These are phyloP conservation scores for Neurospora sublineolata DNA, from an alignment of 495 filamentous ascomycete species.

Conservation along the genomic window DNA sequence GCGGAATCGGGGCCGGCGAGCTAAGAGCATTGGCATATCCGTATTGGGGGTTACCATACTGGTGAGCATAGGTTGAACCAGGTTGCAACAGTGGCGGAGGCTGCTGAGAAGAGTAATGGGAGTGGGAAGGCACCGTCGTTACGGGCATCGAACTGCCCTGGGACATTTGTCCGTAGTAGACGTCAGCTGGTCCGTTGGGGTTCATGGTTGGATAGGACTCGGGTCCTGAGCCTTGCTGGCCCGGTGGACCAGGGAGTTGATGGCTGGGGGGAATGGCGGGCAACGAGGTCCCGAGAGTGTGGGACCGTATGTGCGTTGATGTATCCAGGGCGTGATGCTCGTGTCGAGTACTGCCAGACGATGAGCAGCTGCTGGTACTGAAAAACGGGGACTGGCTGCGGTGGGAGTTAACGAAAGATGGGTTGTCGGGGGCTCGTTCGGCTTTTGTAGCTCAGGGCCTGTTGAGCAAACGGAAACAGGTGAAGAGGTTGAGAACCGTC, in stretches of 20 bases:
- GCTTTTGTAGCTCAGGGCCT: background rate
- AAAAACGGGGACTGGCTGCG: background rate
- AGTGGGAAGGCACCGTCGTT: constrained; percentile 70
- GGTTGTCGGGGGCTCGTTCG: background rate
- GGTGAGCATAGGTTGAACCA: constrained; percentile 57
- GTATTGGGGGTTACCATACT: constrained; percentile 53
- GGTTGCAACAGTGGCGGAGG: constrained; percentile 69
- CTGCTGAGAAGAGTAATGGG: constrained; percentile 62
- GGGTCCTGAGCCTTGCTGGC: constrained; percentile 36
- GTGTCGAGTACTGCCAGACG: background rate
- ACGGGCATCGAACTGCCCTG: constrained; percentile 68
- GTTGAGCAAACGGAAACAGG: background rate
- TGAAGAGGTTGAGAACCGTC: background rate
- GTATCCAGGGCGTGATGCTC: background rate
- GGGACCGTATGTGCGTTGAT: constrained; percentile 19
- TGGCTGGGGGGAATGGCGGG: constrained; percentile 32
- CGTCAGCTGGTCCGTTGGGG: constrained; percentile 63
- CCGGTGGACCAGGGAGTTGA: constrained; percentile 27
- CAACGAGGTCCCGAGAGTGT: constrained; percentile 38
- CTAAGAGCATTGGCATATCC: constrained; percentile 62
- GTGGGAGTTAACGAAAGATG: background rate
- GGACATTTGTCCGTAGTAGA: constrained; percentile 73
- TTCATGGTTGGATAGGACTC: constrained; percentile 73
- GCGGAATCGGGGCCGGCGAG: constrained; percentile 60
- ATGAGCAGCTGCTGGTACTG: background rate